Evolutionary conservation across 768 basidiomycete genomes (phyloP).

Genomic region (Calvatia gigantea): DNA sequence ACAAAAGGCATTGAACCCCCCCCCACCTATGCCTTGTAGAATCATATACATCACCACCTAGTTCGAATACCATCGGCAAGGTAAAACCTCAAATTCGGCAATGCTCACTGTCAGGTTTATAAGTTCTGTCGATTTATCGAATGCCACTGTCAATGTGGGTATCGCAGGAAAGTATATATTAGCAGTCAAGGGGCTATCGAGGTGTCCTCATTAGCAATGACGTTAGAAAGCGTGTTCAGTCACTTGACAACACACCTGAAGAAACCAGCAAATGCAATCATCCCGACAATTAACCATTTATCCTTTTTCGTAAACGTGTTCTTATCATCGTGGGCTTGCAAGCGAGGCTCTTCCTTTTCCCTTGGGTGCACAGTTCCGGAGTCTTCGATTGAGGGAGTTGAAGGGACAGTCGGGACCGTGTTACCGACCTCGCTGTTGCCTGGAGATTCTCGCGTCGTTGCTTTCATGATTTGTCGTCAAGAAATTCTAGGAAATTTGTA

Average conservation of each 20-base stretch:
- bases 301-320: slow-evolving; percentile 52
- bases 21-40: slow-evolving; percentile 58
- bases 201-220: not conserved
- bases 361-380: not conserved
- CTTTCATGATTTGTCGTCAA: not conserved
- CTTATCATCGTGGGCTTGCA: not conserved
- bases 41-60: slow-evolving; percentile 71
- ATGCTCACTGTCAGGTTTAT: slow-evolving; percentile 77
- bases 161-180: slow-evolving; percentile 83
- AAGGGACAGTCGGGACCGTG: not conserved
- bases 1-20: not conserved
- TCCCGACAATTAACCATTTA: slow-evolving; percentile 66
- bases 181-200: slow-evolving; percentile 59
- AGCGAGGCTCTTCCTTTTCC: not conserved
- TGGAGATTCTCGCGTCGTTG: not conserved
- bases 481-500: not conserved
- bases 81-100: no score
- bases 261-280: slow-evolving; percentile 54
- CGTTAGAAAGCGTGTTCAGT: not conserved
- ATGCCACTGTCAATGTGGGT: slow-evolving; percentile 58
- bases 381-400: not conserved
- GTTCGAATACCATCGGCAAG: no score
- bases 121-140: slow-evolving; percentile 62
- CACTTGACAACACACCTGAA: slow-evolving; percentile 49
- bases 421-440: not conserved